Conservation (phyloP, 78 protist genomes). For the slime mould (Dictyostelium discoideum) region dicty_2.7 NC_007091.3:3982001-3982500, state of each 20-base stretch:
- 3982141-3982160: conserved; percentile 6
- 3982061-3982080: conserved; percentile 7
- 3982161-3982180: neutral
- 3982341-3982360: conserved; percentile 13
- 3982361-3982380: conserved; percentile 16
- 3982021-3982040: conserved; percentile 10
- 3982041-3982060: neutral
- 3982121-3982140: conserved; percentile 1
- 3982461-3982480: neutral
- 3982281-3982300: neutral
- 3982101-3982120: conserved; percentile 1
- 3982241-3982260: conserved; percentile 40
- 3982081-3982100: conserved; percentile 14
- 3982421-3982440: neutral
- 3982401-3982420: neutral
- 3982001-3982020: conserved; percentile 14
- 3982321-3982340: conserved; percentile 17
- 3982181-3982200: conserved; percentile 24
- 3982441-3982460: neutral
- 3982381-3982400: neutral
- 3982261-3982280: neutral
- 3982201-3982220: conserved; percentile 25
- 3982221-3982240: conserved; percentile 1
- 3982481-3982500: neutral
- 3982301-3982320: neutral